Base-by-base conservation (phyloP, 257 asterid species). In the Rubia yunnanensis region DNA sequence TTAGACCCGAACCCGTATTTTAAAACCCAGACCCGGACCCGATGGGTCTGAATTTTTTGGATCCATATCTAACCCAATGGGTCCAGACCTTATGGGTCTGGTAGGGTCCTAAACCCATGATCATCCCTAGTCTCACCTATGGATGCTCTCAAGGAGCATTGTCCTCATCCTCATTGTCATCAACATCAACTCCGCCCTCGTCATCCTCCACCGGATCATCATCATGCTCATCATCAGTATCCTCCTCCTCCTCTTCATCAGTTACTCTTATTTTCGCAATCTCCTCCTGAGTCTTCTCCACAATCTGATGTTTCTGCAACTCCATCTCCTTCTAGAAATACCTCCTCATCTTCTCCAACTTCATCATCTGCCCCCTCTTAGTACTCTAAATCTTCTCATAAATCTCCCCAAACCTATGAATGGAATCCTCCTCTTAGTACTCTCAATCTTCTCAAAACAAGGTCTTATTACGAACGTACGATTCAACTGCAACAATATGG, bases 281-380 rank as follows among this genome's bases (percentile, higher is more conserved):
- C 69, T 90, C 95, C 0, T 79, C 88, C 53, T 90, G 84, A 0
- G 95, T 95, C 17, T 80, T 80, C 68, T 90, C 95, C 44, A 87
- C 85, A 73, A 88, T 90, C 79, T 81, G 87, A 85, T 90, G 84
- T 85, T 86, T 84, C 80, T 88, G 95, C 82, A 84, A 52, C 83
- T 90, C 97, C 86, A 90, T 60, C 60, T 90, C 97, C 67, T 85
- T 82, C 75, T 86, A 90, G 70, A 88, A 88, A 77, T 85, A 95
- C 75, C 79, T 83, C 59, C 88, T 85, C 92, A 90, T 78, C 52
- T 77, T 86, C 84, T 90, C 96, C 81, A 90, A 66, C 80, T 90
- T 95, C 84, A 79, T 52, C 92, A 88, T 84, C 65, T 90, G 96
- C 66, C 82, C 84, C 83, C 95, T 87, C 90, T 88, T 87, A 78